Evolutionary conservation across 208 protist genomes (phyloP), one percentile per base, ranked within the genome.

Genomic region (Trypanosoma scelopori): DNA sequence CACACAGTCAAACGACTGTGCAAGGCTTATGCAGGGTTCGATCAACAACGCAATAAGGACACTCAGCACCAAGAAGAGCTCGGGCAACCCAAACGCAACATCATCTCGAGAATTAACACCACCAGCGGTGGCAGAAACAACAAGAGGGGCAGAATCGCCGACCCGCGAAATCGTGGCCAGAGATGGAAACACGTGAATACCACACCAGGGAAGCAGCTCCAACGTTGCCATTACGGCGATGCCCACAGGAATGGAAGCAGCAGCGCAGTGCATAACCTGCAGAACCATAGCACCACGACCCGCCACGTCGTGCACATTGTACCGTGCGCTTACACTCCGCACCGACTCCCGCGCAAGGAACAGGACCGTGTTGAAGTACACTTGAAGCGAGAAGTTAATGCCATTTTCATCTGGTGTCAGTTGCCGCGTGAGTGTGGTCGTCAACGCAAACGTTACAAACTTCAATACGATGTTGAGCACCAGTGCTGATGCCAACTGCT

Each of bases 341-440:
- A 89, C 79, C 3, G 82, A 82, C 61, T 95, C 90, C 5, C 87
- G 71, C 22, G 81, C 78, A 48, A 93, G 49, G 56, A 92, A 95
- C 6, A 92, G 70, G 1, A 89, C 78, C 5, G 82, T 78, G 46
- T 95, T 87, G n/a, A 87, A 81, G 74, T 93, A 93, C 12, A 95
- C 65, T 43, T 69, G 76, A 71, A 70, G 89, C n/a, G 78, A 77
- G 48, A 92, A 93, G 52, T 80, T 79, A 3, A 95, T 49, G 27
- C 90, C 90, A 50, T 79, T 85, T 67, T 90, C 75, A 51, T 77
- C 71, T 5, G 90, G 90, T 43, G 82, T 49, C 13, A 95, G 81
- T 57, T 83, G 74, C 1, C 90, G 84, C 6, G 90, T 95, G 25
- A 92, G 64, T 23, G 61, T 47, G 3, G 80, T 81, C 55, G 53